Evolutionary conservation across 352 stramenopile species (phyloP).

Genomic region (Globisporangium paddicum): DNA sequence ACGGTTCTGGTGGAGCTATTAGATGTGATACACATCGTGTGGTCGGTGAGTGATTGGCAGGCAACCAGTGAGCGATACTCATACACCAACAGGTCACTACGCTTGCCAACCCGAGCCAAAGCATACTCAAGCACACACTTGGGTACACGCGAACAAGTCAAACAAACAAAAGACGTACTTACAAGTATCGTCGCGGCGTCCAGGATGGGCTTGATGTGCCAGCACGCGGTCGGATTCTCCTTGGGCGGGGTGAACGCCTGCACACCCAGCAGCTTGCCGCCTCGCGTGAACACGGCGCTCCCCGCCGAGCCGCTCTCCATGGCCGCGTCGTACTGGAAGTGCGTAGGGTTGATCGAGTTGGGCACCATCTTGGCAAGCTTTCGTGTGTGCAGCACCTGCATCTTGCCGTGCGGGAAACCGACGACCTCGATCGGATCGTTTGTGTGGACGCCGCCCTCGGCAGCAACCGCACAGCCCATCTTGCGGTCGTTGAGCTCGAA

Average conservation of each 20-base stretch:
- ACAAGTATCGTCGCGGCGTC: constrained; percentile 33
- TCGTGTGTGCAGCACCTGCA: constrained; percentile 40
- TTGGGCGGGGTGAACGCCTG: constrained; percentile 37
- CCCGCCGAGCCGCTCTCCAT: constrained; percentile 38
- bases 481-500: constrained; percentile 61
- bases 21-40: background rate
- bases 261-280: constrained; percentile 52
- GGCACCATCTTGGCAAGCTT: constrained; percentile 32
- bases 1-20: constrained; percentile 49
- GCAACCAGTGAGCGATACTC: no score
- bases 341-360: constrained; percentile 50
- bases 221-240: constrained; percentile 27
- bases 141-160: background rate
- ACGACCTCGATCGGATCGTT: constrained; percentile 43
- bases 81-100: no score
- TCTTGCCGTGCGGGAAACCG: constrained; percentile 50
- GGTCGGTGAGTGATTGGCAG: background rate
- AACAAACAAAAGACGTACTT: constrained; percentile 63
- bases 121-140: background rate
- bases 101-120: background rate
- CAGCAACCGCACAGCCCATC: constrained; percentile 30
- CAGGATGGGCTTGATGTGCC: constrained; percentile 56
- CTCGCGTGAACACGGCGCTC: constrained; percentile 47
- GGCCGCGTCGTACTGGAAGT: constrained; percentile 35
- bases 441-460: constrained; percentile 15